A percentile compares a stretch with the other conserved stretches of the same genome.
Conservation (phyloP, 106 monocot genomes). For the Dendrobium huoshanense region DNA sequence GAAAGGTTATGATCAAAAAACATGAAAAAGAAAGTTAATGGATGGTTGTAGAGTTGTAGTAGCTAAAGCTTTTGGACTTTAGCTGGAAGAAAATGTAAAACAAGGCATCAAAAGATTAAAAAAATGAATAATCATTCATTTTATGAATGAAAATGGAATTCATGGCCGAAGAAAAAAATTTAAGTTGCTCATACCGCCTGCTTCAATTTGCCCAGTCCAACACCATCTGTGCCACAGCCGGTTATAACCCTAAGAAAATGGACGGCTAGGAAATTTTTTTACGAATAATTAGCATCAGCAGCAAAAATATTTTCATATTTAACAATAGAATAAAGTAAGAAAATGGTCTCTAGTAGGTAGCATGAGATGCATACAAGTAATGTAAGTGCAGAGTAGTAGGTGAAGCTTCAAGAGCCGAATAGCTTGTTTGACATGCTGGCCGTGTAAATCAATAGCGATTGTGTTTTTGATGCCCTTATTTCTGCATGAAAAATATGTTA, state of each 20-base stretch:
- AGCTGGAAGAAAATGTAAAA: background rate
- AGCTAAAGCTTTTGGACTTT: background rate
- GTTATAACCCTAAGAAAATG: conserved; percentile 91
- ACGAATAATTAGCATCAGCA: conserved; percentile 8
- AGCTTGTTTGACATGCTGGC: conserved; percentile 88
- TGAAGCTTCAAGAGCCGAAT: conserved; percentile 77
- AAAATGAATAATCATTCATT: background rate
- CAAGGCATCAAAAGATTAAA: background rate
- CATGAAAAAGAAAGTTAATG: background rate
- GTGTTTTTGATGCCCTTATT: conserved; percentile 67
- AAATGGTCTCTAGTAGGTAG: background rate
- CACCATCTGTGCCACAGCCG: conserved; percentile 67
- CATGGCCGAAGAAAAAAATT: background rate
- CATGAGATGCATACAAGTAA: conserved; percentile 57
- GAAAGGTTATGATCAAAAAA: too few species aligned
- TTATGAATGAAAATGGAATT: background rate
- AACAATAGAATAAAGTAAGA: background rate
- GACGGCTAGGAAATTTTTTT: conserved; percentile 38
- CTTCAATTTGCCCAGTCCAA: conserved; percentile 70
- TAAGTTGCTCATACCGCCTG: conserved; percentile 39
- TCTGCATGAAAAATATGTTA: conserved; percentile 35
- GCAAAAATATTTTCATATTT: background rate
- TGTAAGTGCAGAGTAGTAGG: conserved; percentile 60
- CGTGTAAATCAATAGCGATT: conserved; percentile 88
- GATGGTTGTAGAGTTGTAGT: background rate